These are phyloP conservation scores for Aegilops sharonensis DNA, from an alignment of 176 grass and related monocot species.

Conservation along the genomic window DNA sequence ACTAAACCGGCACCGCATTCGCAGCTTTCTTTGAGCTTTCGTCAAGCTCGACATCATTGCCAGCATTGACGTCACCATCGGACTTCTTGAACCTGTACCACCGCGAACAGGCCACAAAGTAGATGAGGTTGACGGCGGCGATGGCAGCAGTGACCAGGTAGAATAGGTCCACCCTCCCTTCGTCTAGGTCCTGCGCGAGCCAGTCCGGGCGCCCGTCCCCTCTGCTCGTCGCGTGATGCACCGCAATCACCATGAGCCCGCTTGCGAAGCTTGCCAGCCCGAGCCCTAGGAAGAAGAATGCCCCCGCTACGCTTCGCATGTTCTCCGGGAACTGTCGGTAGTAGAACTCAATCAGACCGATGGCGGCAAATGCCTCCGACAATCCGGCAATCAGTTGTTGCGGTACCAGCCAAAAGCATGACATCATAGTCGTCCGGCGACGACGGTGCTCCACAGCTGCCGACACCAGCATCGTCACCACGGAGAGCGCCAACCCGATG, in stretches of 20 bases:
- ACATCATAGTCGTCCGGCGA: constrained; percentile 11
- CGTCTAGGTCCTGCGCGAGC: too few species aligned
- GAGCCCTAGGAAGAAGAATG: too few species aligned
- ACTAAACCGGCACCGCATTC: background rate
- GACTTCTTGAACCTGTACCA: constrained; percentile 70
- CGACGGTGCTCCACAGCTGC: constrained; percentile 47
- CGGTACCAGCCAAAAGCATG: constrained; percentile 51
- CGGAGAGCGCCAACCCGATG: constrained; percentile 27
- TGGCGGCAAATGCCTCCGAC: too few species aligned
- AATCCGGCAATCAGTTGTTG: constrained; percentile 28
- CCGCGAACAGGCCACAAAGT: constrained; percentile 48
- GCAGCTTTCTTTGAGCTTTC: background rate
- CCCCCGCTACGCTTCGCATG: too few species aligned
- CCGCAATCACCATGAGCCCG: constrained; percentile 39
- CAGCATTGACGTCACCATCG: background rate
- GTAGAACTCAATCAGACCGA: too few species aligned
- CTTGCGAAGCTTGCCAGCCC: constrained; percentile 42
- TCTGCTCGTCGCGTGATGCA: constrained; percentile 47
- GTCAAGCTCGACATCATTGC: background rate
- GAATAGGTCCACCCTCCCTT: constrained; percentile 51
- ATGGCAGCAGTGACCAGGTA: constrained; percentile 51
- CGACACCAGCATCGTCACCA: constrained; percentile 39
- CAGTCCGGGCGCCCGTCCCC: background rate
- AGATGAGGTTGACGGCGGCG: constrained; percentile 35
- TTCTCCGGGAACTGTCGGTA: too few species aligned